Evolutionary conservation across 2,329 filamentous ascomycete species (phyloP), one percentile per base, ranked within the genome.

Genomic region (Cytospora schulzeri): DNA sequence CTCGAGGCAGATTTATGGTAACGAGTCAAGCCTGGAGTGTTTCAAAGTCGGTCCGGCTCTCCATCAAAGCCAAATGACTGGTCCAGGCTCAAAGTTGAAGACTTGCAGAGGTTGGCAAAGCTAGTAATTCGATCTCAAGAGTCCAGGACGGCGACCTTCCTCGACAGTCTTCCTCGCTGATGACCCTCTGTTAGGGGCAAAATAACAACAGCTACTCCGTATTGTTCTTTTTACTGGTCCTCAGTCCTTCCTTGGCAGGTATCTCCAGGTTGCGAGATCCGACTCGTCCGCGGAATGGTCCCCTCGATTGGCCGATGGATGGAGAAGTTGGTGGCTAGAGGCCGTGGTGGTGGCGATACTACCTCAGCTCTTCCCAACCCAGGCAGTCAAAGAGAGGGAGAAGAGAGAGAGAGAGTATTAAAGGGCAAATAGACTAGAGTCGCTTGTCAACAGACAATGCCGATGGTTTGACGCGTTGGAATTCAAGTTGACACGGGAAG

Each of bases 261-360:
- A 50, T 29, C 17, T 60, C 53, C 62, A 58, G 51, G 48, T 60
- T 53, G 53, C 52, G 38, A 56, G 56, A 54, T 62, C 60, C 60
- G 60, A 62, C 52, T 62, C 60, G 60, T 51, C 60, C 52, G 35
- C 53, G 24, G 38, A 50, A 54, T 45, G 38, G 52, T 62, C 60
- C 38, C 59, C 35, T 62, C 52, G 60, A 56, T 62, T 62, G 60
- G 60, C 60, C 53, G 52, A 17, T 17, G 29, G 52, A 26, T 56
- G 38, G 48, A 62, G 52, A 50, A 50, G 45, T 26, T 38, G 60
- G 60, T 62, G 60, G 60, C 60, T 62, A 35, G 38, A 26, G 52
- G 60, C 52, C 38, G 38, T 28, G 52, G 60, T 54, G 52, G 60
- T 62, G 60, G 60, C 60, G 52, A 62, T 50, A 62, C 55, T 62